Evolutionary conservation across 2,329 filamentous ascomycete species (phyloP).

Genomic region (Tolypocladium cylindrosporum): DNA sequence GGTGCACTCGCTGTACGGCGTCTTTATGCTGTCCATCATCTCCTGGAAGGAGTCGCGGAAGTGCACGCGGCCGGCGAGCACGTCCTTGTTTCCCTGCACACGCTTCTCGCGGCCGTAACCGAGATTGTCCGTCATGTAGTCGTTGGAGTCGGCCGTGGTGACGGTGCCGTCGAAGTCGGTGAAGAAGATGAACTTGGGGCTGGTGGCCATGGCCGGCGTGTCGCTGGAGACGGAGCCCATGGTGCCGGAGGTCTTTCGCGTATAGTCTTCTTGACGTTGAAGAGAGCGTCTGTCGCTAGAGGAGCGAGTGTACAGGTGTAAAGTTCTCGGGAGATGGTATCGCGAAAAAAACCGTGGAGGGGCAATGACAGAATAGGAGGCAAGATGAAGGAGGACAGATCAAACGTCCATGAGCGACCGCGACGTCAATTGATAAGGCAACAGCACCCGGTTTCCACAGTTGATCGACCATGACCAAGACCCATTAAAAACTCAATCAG

Average conservation of each 20-base stretch:
- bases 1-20: slow-evolving; percentile 75
- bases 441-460: background rate
- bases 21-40: slow-evolving; percentile 83
- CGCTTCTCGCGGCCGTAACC: slow-evolving; percentile 71
- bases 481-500: slow-evolving; percentile 3
- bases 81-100: slow-evolving; percentile 62
- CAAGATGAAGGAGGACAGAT: background rate
- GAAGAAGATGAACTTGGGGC: slow-evolving; percentile 93
- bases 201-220: slow-evolving; percentile 51
- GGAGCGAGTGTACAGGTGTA: background rate
- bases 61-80: slow-evolving; percentile 57
- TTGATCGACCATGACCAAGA: background rate
- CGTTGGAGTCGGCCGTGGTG: slow-evolving; percentile 59
- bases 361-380: background rate
- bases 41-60: slow-evolving; percentile 83
- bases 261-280: background rate
- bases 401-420: background rate
- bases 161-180: slow-evolving; percentile 98
- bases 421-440: slow-evolving; percentile 1
- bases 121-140: slow-evolving; percentile 78
- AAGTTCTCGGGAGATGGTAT: background rate
- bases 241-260: slow-evolving; percentile 4
- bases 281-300: background rate
- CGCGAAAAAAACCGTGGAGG: slow-evolving; percentile 1
- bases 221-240: slow-evolving; percentile 33